A percentile compares a stretch with the other conserved stretches of the same genome.
Evolutionary conservation across 2,329 filamentous ascomycete genomes (phyloP).

Genomic region (Drechslerella stenobrocha): DNA sequence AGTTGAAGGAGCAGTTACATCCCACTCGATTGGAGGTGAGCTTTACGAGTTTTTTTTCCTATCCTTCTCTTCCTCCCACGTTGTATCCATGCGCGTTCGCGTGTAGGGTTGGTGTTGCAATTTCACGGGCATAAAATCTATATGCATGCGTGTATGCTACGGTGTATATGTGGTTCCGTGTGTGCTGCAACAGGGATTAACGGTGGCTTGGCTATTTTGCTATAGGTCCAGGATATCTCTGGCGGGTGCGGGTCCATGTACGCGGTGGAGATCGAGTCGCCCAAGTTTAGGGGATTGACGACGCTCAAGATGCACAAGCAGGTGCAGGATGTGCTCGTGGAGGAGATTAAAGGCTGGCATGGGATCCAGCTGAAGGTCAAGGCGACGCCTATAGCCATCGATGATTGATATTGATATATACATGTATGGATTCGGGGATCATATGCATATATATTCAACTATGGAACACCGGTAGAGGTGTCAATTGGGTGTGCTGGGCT

Average conservation of each 20-base stretch:
- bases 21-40: conserved; percentile 54
- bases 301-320: conserved; percentile 81
- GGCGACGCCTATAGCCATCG: conserved; percentile 55
- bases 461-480: too few species aligned
- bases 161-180: background rate
- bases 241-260: conserved; percentile 89
- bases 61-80: background rate
- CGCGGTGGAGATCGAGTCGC: conserved; percentile 74
- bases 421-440: too few species aligned
- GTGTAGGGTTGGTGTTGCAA: background rate
- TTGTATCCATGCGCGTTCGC: background rate
- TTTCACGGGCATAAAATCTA: too few species aligned
- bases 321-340: conserved; percentile 73
- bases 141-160: background rate
- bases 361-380: conserved; percentile 78
- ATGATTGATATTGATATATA: background rate
- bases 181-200: too few species aligned
- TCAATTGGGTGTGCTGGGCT: too few species aligned
- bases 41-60: conserved; percentile 3
- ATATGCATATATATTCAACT: too few species aligned
- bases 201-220: background rate
- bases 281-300: conserved; percentile 69
- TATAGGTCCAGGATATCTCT: conserved; percentile 73
- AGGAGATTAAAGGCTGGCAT: conserved; percentile 79
- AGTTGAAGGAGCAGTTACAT: conserved; percentile 54